Evolutionary conservation across 2,329 filamentous ascomycete genomes (phyloP), one percentile per base, ranked within the genome.

Genomic region (Ustulina deusta): DNA sequence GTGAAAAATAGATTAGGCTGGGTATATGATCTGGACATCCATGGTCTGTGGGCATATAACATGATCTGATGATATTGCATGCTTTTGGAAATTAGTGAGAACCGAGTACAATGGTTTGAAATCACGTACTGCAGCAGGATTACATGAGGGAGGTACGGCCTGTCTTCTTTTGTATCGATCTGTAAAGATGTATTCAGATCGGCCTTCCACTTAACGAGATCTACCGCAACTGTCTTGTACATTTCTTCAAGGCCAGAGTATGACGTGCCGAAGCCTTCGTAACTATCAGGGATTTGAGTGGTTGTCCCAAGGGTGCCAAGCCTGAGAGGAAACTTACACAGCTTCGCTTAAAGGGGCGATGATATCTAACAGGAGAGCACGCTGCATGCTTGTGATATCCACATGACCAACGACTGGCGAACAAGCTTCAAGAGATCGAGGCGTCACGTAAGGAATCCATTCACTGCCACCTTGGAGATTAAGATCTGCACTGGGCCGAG

Each of bases 31-130:
- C 42, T 52, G 38, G 51, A 57, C 64, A 66, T 66, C 48, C 58
- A 60, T 13, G 64, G 64, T 32, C 64, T 27, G 32, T 66, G 59
- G 38, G 64, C 48, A 40, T 66, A 63, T 38, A 66, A 58, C 36
- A 58, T 63, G 27, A 48, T 61, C 32, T 66, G 64, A 13, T 66
- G 59, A 36, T 63, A 66, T 63, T 63, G 59, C 64, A 66, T 66
- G 44, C 64, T 66, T 52, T 7, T 52, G 49, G 20, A 52, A 5
- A 34, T 52, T 52, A 52, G 49, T 22, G n/a, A 20, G 17, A 10
- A 22, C 20, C 29, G 3, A 36, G 20, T 34, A 17, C 17, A 17
- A 6, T 13, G 44, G 17, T 42, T 9, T n/a, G 40, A 20, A 13
- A 11, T 42, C 3, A 13, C 40, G 10, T 52, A 52, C 49, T 52